Percentiles rank a stretch among this genome's conserved stretches.
These are phyloP conservation scores for Fragaria vesca DNA, from an alignment of 306 rosid genomes.

Conservation along the genomic window DNA sequence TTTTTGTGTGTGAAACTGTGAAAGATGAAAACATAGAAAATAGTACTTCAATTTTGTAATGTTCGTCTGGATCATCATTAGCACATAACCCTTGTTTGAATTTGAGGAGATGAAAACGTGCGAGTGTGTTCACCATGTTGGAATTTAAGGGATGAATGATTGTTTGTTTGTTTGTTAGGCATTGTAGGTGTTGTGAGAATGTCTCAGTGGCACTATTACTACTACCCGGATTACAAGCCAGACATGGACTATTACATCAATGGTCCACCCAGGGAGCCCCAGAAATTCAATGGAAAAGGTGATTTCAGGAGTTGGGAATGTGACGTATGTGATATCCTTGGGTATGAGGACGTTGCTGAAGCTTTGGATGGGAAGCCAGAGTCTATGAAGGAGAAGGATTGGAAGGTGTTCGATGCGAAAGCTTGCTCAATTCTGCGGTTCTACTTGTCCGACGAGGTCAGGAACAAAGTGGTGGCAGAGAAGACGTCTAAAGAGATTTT, in stretches of 20 bases:
- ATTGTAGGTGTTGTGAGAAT: not conserved
- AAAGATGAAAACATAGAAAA: not conserved
- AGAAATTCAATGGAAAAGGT: not conserved
- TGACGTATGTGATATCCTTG: not conserved
- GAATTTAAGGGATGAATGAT: no score
- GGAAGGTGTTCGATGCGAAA: not conserved
- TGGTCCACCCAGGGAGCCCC: not conserved
- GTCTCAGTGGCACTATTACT: not conserved
- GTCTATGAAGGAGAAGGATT: not conserved
- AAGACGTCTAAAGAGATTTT: not conserved
- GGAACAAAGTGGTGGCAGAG: not conserved
- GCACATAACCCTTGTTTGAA: not conserved
- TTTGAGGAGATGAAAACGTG: not conserved
- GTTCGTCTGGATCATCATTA: not conserved
- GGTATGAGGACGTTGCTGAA: not conserved
- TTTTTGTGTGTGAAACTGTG: not conserved
- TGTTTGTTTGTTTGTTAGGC: not conserved
- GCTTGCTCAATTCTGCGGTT: not conserved
- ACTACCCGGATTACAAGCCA: not conserved
- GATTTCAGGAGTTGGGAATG: not conserved
- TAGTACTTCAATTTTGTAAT: not conserved
- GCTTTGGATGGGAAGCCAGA: slow-evolving; percentile 3
- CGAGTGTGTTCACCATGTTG: not conserved
- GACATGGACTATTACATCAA: not conserved
- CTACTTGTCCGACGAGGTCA: not conserved